Evolutionary conservation across 1,284 basidiomycete species (phyloP), one percentile per base, ranked within the genome.

Genomic region (Cystobasidiaceae sp.): DNA sequence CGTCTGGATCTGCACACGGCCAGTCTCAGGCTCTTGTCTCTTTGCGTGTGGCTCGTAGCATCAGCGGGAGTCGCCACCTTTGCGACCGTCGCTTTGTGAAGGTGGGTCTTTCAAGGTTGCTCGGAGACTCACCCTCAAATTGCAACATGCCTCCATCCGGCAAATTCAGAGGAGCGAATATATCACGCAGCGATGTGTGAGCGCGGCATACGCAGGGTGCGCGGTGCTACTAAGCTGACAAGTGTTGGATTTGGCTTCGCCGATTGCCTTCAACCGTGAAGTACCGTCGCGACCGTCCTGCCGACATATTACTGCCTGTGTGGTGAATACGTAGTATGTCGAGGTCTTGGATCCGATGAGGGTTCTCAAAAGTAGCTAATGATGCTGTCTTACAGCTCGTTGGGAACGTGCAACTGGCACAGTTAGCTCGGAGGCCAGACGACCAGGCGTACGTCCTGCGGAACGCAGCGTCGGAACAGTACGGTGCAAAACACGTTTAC

Each of bases 231-330:
- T 11, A n/a, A n/a, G 37, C n/a, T 11, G 11, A 11, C 37, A 4
- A 39, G 41, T 4, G 15, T 13, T 7, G 19, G 9, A 13, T 21
- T 21, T 21, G 32, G 9, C 51, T 32, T 23, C n/a, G 7, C 27
- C 11, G 4, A 6, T 32, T 50, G 27, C 37, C 32, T 33, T 41
- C 30, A 17, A 34, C 30, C 27, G 5, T 32, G 28, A 15, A 52
- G 39, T 27, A 62, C 61, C 28, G 45, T 64, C 33, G 51, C 46
- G 13, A 64, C 52, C 3, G 39, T 44, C n/a, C 52, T 64, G 11
- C 61, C 61, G 28, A 64, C 61, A 30, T 64, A 64, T 44, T 64
- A 64, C 52, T 64, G 61, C 32, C 33, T 64, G 15, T 64, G 61
- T 33, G 61, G 61, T 9, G 61, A 64, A 30, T 64, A 64, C 28